These are phyloP conservation scores for Globisporangium lucens DNA, from an alignment of 352 stramenopile genomes.

Conservation along the genomic window DNA sequence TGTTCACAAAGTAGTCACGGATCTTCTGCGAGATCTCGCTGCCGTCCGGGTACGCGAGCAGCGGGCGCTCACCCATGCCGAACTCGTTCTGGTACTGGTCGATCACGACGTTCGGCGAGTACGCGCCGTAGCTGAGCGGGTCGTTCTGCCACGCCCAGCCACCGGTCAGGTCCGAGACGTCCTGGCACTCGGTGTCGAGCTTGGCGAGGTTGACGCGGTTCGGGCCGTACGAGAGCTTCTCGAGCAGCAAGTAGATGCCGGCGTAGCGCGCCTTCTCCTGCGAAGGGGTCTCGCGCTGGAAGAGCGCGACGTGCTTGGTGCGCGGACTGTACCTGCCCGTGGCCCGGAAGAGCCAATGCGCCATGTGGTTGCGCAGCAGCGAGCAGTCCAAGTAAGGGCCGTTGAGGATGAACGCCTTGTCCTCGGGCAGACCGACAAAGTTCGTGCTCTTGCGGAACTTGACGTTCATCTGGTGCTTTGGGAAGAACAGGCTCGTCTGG, in stretches of 20 bases:
- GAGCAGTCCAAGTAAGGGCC: constrained; percentile 56
- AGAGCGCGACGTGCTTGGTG: constrained; percentile 53
- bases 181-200: constrained; percentile 29
- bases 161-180: constrained; percentile 39
- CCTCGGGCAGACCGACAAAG: constrained; percentile 45
- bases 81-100: constrained; percentile 82
- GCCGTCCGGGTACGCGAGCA: constrained; percentile 55
- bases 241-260: constrained; percentile 59
- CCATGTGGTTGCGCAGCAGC: constrained; percentile 65
- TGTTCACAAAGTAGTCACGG: constrained; percentile 73
- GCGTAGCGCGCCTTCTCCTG: constrained; percentile 38
- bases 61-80: constrained; percentile 63
- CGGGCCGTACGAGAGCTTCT: constrained; percentile 58
- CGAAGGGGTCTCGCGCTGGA: constrained; percentile 35
- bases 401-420: constrained; percentile 49
- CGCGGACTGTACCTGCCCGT: constrained; percentile 61
- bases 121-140: constrained; percentile 54
- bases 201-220: constrained; percentile 46
- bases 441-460: constrained; percentile 28
- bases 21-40: constrained; percentile 59
- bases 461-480: constrained; percentile 52
- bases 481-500: constrained; percentile 55
- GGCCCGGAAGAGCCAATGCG: constrained; percentile 61
- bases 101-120: constrained; percentile 75
- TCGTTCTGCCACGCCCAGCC: constrained; percentile 72